Conservation (phyloP, 2,329 filamentous ascomycete species). For the Pseudogymnoascus sp. region DNA sequence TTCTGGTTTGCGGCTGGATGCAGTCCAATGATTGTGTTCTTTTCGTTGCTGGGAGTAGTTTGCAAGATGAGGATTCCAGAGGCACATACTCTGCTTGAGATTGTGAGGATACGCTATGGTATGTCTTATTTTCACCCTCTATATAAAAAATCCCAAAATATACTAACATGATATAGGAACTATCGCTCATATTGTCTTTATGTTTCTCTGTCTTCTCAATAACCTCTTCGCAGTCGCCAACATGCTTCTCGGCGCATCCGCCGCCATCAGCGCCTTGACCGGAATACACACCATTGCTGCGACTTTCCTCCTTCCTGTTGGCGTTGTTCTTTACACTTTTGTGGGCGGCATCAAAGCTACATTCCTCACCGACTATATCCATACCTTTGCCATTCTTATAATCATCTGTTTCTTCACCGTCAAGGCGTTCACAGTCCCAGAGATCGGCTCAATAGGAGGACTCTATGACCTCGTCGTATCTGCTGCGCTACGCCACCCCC, state of each 20-base stretch:
- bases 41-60: conserved; percentile 42
- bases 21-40: conserved; percentile 48
- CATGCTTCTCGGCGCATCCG: conserved; percentile 41
- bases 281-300: conserved; percentile 43
- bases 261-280: conserved; percentile 36
- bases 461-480: conserved; percentile 43
- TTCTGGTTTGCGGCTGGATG: conserved; percentile 48
- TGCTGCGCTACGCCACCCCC: conserved; percentile 36
- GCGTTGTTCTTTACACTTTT: conserved; percentile 34
- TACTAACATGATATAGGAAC: conserved; percentile 20
- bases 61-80: conserved; percentile 45
- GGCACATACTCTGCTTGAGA: conserved; percentile 46
- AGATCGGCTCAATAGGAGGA: conserved; percentile 39
- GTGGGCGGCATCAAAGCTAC: conserved; percentile 35
- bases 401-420: conserved; percentile 42
- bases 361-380: conserved; percentile 42
- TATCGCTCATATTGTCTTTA: conserved; percentile 42
- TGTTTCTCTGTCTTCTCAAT: conserved; percentile 44
- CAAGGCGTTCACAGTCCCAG: conserved; percentile 38
- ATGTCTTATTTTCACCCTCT: conserved; percentile 9
- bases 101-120: conserved; percentile 44
- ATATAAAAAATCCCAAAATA: not conserved
- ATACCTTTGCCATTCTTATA: conserved; percentile 46
- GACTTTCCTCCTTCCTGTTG: conserved; percentile 37
- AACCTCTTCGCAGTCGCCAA: conserved; percentile 46